Conservation (phyloP, 108 stramenopile species). For the Skeletonema marinoi region DNA sequence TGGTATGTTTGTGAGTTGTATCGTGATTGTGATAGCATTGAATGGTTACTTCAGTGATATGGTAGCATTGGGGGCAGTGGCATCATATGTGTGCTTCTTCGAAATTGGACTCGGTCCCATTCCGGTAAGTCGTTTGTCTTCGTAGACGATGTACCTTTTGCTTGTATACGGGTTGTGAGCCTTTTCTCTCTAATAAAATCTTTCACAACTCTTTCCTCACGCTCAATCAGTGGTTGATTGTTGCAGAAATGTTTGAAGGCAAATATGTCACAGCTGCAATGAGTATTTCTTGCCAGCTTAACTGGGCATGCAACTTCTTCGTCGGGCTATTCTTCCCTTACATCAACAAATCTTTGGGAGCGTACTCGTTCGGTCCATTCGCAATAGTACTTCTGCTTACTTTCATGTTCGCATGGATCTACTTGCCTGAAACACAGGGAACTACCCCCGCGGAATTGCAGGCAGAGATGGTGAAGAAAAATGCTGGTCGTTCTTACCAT, state of each 20-base stretch:
- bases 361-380: conserved; percentile 86
- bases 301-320: conserved; percentile 94
- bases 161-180: not conserved
- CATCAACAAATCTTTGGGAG: conserved; percentile 64
- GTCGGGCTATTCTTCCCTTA: conserved; percentile 91
- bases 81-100: conserved; percentile 89
- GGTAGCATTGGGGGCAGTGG: conserved; percentile 81
- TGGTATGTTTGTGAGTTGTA: conserved; percentile 79
- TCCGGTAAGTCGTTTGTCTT: conserved; percentile 54
- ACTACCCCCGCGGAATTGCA: conserved; percentile 76
- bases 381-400: conserved; percentile 64
- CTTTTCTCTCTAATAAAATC: conserved; percentile 6
- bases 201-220: not conserved
- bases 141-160: not conserved
- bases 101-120: conserved; percentile 98
- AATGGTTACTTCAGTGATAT: conserved; percentile 68
- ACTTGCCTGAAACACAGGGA: conserved; percentile 88
- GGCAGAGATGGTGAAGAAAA: conserved; percentile 68
- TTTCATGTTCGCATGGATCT: conserved; percentile 57
- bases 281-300: conserved; percentile 78
- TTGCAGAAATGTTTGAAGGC: conserved; percentile 90
- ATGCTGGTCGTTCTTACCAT: conserved; percentile 71
- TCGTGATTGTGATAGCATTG: conserved; percentile 71
- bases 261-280: conserved; percentile 92
- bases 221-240: conserved; percentile 77